Evolutionary conservation across 257 asterid genomes (phyloP), one percentile per base, ranked within the genome.

Genomic region (Primulina huaijiensis): DNA sequence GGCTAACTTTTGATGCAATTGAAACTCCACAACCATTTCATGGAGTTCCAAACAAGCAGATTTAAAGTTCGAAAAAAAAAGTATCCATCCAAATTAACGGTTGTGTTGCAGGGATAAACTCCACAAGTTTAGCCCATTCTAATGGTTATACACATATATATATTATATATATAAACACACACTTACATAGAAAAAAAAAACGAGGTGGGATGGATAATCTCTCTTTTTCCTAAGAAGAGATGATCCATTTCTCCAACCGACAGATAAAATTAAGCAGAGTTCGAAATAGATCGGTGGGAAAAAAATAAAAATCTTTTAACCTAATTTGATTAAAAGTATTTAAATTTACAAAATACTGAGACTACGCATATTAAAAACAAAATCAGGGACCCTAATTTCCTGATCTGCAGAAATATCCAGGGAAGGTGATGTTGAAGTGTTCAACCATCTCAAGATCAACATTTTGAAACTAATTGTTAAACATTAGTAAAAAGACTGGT

Each of bases 11-110:
- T 65, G 72, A 82, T 81, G 86, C 90, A 83, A 17, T 60, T 76
- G 76, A 76, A 86, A 75, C 88, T 86, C 89, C 90, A 78, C 34
- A 77, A 61, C 88, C 87, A 78, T 73, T 69, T 85, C 62, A 70
- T 80, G 88, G 86, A 88, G 84, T 75, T 85, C 81, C 81, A n/a
- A 57, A 25, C 60, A 69, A 50, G 30, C 29, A 50, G 30, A 35
- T 27, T 72, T 72, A 69, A 35, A 38, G 25, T 35, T 35, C 59
- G 30, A 25, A 14, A 35, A 30, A 43, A n/a, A 25, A 33, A 43
- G 65, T 72, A 55, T 40, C 75, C 69, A 65, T 58, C 69, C 79
- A 65, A 46, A n/a, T 19, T 11, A 33, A 62, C 10, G 10, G 7
- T 62, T 37, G 40, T 59, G 74, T 74, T 68, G 62, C 68, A 62